Percentiles rank a stretch among this genome's conserved stretches.
These are phyloP conservation scores for Fusarium sulawesiense DNA, from an alignment of 2,329 filamentous ascomycete species.

Conservation along the genomic window DNA sequence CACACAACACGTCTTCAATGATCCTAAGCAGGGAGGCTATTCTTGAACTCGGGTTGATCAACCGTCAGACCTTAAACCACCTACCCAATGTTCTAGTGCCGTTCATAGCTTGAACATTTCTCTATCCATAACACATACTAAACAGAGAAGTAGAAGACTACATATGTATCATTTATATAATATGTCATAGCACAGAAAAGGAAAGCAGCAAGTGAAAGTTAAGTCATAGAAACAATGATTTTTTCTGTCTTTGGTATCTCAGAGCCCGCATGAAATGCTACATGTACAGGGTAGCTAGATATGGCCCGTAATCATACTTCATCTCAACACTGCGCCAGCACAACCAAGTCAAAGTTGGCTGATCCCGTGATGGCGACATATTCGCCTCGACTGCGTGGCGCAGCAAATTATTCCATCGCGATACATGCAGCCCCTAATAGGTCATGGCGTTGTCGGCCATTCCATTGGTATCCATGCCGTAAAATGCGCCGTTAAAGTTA, in stretches of 20 bases:
- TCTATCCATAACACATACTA: not conserved
- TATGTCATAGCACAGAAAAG: not conserved
- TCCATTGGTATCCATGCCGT: not conserved
- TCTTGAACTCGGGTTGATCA: not conserved
- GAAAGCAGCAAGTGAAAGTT: not conserved
- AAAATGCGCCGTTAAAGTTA: constrained; percentile 17
- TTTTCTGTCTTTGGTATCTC: constrained; percentile 37
- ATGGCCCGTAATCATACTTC: not conserved
- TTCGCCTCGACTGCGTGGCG: not conserved
- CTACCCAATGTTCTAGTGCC: not conserved
- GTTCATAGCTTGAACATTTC: not conserved
- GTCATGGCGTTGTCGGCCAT: constrained; percentile 14
- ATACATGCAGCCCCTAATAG: constrained; percentile 5
- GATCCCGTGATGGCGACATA: not conserved
- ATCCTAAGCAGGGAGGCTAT: not conserved
- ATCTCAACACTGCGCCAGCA: constrained; percentile 1
- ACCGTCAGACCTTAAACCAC: not conserved
- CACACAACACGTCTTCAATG: not conserved
- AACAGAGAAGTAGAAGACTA: not conserved
- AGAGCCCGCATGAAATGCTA: constrained; percentile 1
- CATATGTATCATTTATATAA: not conserved
- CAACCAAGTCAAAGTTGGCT: not conserved
- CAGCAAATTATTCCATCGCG: not conserved
- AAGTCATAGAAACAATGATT: not conserved
- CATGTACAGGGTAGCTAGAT: constrained; percentile 23